Conservation (phyloP, 495 filamentous ascomycete species). For the Bathelium albidoporum region DNA sequence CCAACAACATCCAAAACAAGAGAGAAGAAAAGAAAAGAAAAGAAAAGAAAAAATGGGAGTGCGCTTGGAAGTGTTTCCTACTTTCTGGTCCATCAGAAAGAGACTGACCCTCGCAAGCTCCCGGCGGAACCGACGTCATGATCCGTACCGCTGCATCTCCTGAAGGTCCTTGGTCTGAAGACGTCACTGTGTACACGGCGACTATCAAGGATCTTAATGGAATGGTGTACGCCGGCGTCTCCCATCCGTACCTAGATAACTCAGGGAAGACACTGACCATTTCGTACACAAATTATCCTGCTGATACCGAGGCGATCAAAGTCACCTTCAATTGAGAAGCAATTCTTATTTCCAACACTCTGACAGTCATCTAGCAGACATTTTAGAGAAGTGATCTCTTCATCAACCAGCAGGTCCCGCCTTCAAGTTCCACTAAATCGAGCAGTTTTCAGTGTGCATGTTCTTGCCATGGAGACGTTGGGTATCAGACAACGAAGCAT, state of each 20-base stretch:
- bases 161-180: conserved; percentile 1
- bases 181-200: neutral
- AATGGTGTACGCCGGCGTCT: neutral
- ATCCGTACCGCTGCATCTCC: neutral
- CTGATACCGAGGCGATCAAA: neutral
- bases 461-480: no score
- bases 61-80: no score
- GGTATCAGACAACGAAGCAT: no score
- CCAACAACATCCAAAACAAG: neutral
- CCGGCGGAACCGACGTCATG: neutral
- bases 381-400: no score
- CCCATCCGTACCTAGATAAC: neutral
- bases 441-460: no score
- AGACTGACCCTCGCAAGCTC: neutral
- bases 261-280: neutral
- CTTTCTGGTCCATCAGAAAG: neutral
- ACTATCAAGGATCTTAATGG: neutral
- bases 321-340: neutral
- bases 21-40: no score
- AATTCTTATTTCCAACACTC: neutral
- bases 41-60: no score
- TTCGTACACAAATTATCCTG: neutral
- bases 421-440: no score
- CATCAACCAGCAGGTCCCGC: no score
- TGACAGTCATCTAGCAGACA: neutral